A percentile compares a stretch with the other conserved stretches of the same genome.
Evolutionary conservation across 257 asterid genomes (phyloP).

Genomic region (Knoxia roxburghii): DNA sequence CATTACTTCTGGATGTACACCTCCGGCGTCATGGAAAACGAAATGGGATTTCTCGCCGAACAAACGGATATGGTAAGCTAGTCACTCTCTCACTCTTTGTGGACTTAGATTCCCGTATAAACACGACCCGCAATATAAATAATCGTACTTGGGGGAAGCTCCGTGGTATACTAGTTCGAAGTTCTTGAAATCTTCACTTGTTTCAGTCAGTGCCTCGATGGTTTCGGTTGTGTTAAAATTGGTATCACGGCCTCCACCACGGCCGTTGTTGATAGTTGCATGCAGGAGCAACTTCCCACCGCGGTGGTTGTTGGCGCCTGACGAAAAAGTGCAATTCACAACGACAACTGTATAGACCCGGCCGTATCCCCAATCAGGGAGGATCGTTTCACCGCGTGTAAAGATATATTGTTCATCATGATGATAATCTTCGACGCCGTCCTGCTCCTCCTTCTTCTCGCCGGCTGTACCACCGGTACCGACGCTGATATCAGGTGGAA

Average conservation of each 20-base stretch:
- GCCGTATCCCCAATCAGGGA: conserved; percentile 75
- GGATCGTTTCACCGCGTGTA: conserved; percentile 24
- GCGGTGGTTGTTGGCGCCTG: conserved; percentile 14
- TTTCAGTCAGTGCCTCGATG: conserved; percentile 41
- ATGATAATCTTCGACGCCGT: too few species aligned
- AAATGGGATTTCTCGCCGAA: conserved; percentile 66
- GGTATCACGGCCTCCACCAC: conserved; percentile 36
- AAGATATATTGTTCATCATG: conserved; percentile 11
- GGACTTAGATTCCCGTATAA: conserved; percentile 63
- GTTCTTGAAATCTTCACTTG: conserved; percentile 22
- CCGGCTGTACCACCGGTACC: neutral
- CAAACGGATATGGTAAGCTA: too few species aligned
- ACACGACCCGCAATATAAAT: conserved; percentile 72
- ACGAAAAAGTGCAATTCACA: conserved; percentile 59
- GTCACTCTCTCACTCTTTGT: too few species aligned
- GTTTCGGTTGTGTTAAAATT: conserved; percentile 39
- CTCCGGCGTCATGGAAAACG: conserved; percentile 86
- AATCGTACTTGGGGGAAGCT: conserved; percentile 47
- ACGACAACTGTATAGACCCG: conserved; percentile 76
- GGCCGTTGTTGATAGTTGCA: conserved; percentile 47
- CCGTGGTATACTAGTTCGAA: conserved; percentile 25
- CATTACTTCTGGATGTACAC: conserved; percentile 58
- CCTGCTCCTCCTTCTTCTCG: neutral
- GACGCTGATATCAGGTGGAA: too few species aligned
- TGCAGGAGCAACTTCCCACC: conserved; percentile 55